These are phyloP conservation scores for Trypanosoma boissoni DNA, from an alignment of 208 protist genomes.

Conservation along the genomic window DNA sequence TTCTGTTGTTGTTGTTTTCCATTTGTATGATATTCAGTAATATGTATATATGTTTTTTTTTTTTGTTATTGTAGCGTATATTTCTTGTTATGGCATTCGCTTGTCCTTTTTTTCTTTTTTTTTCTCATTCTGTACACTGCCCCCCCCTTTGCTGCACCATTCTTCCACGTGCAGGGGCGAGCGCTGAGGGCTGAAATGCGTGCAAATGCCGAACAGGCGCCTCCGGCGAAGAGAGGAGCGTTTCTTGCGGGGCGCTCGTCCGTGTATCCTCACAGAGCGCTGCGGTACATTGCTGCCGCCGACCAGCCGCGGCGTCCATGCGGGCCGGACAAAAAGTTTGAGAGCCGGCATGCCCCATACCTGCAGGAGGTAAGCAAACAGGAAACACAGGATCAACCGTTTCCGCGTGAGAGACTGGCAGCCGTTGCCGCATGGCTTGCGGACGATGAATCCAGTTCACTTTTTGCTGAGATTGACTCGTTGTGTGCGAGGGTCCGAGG, in stretches of 20 bases:
- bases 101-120: constrained; percentile 3
- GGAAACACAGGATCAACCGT: background rate
- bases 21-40: background rate
- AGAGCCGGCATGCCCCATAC: too few relatives aligned
- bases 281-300: constrained; percentile 5
- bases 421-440: background rate
- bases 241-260: constrained; percentile 6
- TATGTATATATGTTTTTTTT: constrained; percentile 11
- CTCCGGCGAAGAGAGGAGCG: background rate
- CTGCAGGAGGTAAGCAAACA: background rate
- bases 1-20: constrained; percentile 6
- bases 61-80: constrained; percentile 7
- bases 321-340: background rate
- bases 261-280: constrained; percentile 17
- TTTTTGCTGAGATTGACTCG: constrained; percentile 12
- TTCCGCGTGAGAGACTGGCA: background rate
- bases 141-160: background rate
- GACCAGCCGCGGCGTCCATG: background rate
- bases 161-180: background rate
- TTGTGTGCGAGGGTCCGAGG: background rate
- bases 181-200: background rate
- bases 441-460: too few relatives aligned
- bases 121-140: too few relatives aligned
- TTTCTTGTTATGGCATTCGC: background rate
- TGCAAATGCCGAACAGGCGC: too few relatives aligned